Percentiles rank a stretch among this genome's conserved stretches.
Conservation (phyloP, 2,329 filamentous ascomycete species). For the Fusarium sp. region DNA sequence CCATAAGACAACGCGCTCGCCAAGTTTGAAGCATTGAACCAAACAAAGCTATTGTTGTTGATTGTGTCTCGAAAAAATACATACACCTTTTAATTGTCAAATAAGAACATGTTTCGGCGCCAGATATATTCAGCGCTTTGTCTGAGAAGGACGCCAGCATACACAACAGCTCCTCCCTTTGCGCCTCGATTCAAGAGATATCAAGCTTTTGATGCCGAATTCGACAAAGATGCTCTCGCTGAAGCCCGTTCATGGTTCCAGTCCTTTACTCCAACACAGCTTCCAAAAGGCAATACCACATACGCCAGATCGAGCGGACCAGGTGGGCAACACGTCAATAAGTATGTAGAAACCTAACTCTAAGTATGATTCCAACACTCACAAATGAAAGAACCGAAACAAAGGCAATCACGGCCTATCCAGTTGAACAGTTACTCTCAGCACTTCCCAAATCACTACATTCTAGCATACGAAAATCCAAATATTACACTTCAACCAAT, state of each 20-base stretch:
- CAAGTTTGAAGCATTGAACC: not conserved
- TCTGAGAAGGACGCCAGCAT: not conserved
- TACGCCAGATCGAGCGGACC: slow-evolving; percentile 72
- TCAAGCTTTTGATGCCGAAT: slow-evolving; percentile 62
- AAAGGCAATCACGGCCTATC: slow-evolving; percentile 69
- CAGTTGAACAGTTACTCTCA: slow-evolving; percentile 61
- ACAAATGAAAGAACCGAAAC: slow-evolving; percentile 68
- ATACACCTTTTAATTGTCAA: not conserved
- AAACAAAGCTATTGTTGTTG: not conserved
- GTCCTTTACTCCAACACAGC: slow-evolving; percentile 57
- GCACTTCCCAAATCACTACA: slow-evolving; percentile 64
- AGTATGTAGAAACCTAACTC: slow-evolving; percentile 58
- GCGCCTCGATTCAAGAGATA: slow-evolving; percentile 55
- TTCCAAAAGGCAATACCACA: slow-evolving; percentile 66
- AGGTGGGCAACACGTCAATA: slow-evolving; percentile 73
- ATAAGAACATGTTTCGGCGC: slow-evolving; percentile 32
- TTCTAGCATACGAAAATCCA: slow-evolving; percentile 62
- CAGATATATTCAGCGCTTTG: slow-evolving; percentile 10
- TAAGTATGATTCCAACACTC: slow-evolving; percentile 58
- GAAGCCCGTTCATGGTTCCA: slow-evolving; percentile 67
- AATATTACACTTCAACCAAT: slow-evolving; percentile 65
- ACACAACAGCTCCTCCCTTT: slow-evolving; percentile 9
- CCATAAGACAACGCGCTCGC: slow-evolving; percentile 13
- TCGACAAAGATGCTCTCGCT: slow-evolving; percentile 64
- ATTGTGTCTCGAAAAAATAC: not conserved